Percentiles rank a stretch among this genome's conserved stretches.
These are phyloP conservation scores for Populus alba DNA, from an alignment of 345 rosid species.

Conservation along the genomic window DNA sequence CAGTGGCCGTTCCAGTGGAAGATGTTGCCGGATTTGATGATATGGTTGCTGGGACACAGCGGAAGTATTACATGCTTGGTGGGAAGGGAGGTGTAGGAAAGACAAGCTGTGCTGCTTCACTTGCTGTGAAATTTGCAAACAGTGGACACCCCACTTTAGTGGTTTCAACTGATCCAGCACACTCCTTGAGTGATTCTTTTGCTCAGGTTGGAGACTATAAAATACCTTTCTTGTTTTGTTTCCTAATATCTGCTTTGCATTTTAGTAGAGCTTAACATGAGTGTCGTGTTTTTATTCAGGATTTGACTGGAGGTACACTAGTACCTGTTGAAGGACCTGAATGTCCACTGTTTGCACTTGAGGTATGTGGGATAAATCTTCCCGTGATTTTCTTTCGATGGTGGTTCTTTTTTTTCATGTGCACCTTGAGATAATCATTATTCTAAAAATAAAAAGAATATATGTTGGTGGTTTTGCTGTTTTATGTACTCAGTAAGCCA, in stretches of 20 bases:
- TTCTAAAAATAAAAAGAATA: neutral
- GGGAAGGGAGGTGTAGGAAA: constrained; percentile 99
- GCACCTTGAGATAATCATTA: constrained; percentile 3
- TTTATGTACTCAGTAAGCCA: constrained; percentile 14
- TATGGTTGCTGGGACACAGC: constrained; percentile 72
- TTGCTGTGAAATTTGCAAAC: constrained; percentile 92
- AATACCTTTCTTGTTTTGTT: constrained; percentile 4
- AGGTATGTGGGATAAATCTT: constrained; percentile 44
- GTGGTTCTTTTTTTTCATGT: neutral
- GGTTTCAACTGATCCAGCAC: constrained; percentile 98
- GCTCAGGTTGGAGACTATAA: constrained; percentile 58
- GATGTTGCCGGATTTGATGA: constrained; percentile 71
- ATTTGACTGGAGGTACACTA: constrained; percentile 83
- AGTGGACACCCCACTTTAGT: constrained; percentile 96
- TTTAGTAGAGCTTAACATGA: neutral
- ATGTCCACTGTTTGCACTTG: constrained; percentile 87
- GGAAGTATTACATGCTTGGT: constrained; percentile 97
- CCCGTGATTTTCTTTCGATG: constrained; percentile 2
- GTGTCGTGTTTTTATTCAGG: constrained; percentile 36
- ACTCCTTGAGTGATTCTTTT: constrained; percentile 93
- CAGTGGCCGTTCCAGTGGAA: constrained; percentile 83
- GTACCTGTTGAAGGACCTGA: constrained; percentile 93
- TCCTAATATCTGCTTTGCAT: constrained; percentile 4
- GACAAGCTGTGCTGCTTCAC: constrained; percentile 97
- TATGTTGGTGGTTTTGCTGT: neutral